A percentile compares a stretch with the other conserved stretches of the same genome.
These are phyloP conservation scores for Trichodelitschia bisporula DNA, from an alignment of 495 filamentous ascomycete species.

Conservation along the genomic window DNA sequence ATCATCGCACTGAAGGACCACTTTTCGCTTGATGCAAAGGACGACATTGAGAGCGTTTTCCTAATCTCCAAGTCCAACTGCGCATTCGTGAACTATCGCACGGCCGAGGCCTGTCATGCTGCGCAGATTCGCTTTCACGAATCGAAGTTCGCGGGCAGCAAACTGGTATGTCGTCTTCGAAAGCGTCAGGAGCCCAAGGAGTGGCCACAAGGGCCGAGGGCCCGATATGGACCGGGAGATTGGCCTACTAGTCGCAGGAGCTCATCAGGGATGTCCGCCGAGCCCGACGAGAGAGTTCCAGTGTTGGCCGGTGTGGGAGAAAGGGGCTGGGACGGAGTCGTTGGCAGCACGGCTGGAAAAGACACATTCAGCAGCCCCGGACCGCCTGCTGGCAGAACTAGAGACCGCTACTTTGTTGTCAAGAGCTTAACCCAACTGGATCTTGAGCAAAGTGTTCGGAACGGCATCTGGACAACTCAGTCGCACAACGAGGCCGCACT, in stretches of 20 bases:
- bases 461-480: slow-evolving; percentile 84
- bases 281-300: no score
- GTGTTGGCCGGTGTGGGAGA: no score
- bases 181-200: slow-evolving; percentile 28
- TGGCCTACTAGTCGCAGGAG: no score
- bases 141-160: slow-evolving; percentile 65
- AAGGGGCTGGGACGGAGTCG: no score
- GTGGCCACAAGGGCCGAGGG: slow-evolving; percentile 7
- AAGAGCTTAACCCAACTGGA: slow-evolving; percentile 94
- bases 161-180: slow-evolving; percentile 76
- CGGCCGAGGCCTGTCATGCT: slow-evolving; percentile 47
- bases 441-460: slow-evolving; percentile 69
- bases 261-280: slow-evolving; percentile 2
- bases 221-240: no score
- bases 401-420: slow-evolving; percentile 78
- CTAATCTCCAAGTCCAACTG: slow-evolving; percentile 96
- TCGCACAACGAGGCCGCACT: slow-evolving; percentile 68
- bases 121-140: slow-evolving; percentile 78
- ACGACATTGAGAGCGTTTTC: slow-evolving; percentile 72
- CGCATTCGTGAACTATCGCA: slow-evolving; percentile 89
- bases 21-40: slow-evolving; percentile 56
- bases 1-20: slow-evolving; percentile 70
- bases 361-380: not conserved
- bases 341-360: no score
- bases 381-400: no score